Conservation (phyloP, 306 rosid species). For the Morella rubra region DNA sequence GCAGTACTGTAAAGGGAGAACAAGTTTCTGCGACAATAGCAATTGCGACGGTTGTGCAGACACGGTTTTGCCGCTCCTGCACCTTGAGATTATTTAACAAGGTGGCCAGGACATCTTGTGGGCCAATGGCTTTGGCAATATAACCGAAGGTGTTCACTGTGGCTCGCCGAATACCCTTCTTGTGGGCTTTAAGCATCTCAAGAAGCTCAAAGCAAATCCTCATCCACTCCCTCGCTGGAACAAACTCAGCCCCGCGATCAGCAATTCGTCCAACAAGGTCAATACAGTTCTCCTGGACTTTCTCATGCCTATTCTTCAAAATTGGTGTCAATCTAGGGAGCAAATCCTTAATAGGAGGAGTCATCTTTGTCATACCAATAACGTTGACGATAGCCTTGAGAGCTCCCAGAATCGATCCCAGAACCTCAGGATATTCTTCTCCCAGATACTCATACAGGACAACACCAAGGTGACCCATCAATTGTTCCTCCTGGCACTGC, state of each 20-base stretch:
- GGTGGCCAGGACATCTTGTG: conserved; percentile 90
- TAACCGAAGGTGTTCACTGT: conserved; percentile 89
- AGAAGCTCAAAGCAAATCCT: conserved; percentile 96
- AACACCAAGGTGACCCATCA: conserved; percentile 99
- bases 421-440: conserved; percentile 94
- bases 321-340: conserved; percentile 95
- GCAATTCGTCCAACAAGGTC: conserved; percentile 96
- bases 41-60: conserved; percentile 91
- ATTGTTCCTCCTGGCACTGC: conserved; percentile 95
- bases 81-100: conserved; percentile 82
- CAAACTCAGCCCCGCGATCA: conserved; percentile 97
- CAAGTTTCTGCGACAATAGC: conserved; percentile 97
- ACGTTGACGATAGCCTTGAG: conserved; percentile 95
- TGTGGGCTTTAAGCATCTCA: conserved; percentile 98
- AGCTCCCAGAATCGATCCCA: conserved; percentile 93
- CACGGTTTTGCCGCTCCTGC: conserved; percentile 97
- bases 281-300: conserved; percentile 95
- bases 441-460: conserved; percentile 93
- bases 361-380: conserved; percentile 99
- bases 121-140: conserved; percentile 94
- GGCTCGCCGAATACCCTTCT: conserved; percentile 92
- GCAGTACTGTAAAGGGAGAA: conserved; percentile 89
- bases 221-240: conserved; percentile 98
- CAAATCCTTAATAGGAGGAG: conserved; percentile 94
- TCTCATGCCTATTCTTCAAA: conserved; percentile 93